Evolutionary conservation across 2,329 filamentous ascomycete genomes (phyloP).

Genomic region (Aspergillus fumigatiaffinis): DNA sequence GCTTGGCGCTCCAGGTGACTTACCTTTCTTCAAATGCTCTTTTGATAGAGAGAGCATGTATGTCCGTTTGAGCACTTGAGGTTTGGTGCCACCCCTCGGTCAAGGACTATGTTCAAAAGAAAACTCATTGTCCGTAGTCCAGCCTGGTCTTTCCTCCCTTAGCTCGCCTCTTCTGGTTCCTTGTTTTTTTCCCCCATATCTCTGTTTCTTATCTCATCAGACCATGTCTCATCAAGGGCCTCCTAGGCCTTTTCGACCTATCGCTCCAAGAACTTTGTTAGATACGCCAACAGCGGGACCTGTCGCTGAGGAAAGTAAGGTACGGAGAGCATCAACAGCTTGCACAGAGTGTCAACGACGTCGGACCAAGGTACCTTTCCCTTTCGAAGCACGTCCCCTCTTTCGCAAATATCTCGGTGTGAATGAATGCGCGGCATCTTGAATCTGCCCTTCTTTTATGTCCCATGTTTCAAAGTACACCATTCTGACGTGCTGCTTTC

Average conservation of each 20-base stretch:
- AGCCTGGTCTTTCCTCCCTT: background rate
- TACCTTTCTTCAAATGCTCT: background rate
- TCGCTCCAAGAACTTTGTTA: constrained; percentile 27
- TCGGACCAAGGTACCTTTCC: constrained; percentile 32
- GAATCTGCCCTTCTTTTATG: background rate
- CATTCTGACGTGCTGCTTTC: constrained; percentile 6
- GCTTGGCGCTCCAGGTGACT: constrained; percentile 1
- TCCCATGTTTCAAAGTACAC: background rate
- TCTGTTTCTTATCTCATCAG: background rate
- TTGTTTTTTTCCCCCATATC: background rate
- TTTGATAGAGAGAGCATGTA: constrained; percentile 5
- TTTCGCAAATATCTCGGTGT: background rate
- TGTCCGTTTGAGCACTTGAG: background rate
- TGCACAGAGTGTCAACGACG: constrained; percentile 36
- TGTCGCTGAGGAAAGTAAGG: constrained; percentile 27
- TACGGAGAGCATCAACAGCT: constrained; percentile 34
- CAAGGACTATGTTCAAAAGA: constrained; percentile 11
- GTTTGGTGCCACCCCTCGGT: constrained; percentile 10
- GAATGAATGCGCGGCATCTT: background rate
- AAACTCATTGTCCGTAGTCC: background rate
- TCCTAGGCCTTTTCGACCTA: constrained; percentile 24
- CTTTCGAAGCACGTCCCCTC: background rate
- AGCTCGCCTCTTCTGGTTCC: background rate
- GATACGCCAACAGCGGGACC: constrained; percentile 14
- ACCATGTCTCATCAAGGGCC: constrained; percentile 27